A percentile compares a stretch with the other conserved stretches of the same genome.
Evolutionary conservation across 805 yeast genomes (phyloP).

Genomic region (Myxozyma mucilagina): DNA sequence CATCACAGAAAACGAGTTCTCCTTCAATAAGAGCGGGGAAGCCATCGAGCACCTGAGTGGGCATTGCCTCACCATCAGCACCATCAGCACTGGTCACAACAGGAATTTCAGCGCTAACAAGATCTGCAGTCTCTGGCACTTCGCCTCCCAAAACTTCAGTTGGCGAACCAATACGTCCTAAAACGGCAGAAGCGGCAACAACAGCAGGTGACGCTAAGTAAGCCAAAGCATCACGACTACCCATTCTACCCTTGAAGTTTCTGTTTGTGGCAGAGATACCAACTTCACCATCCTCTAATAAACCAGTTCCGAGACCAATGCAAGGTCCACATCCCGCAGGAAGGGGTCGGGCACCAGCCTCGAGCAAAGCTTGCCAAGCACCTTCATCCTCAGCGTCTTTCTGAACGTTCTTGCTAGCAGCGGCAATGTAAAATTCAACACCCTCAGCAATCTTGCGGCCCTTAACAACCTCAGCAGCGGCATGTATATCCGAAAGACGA

Average conservation of each 20-base stretch:
- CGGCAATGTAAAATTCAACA: conserved; percentile 95
- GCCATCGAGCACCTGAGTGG: conserved; percentile 80
- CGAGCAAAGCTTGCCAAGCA: conserved; percentile 85
- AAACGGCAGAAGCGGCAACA: conserved; percentile 96
- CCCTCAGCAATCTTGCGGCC: conserved; percentile 83
- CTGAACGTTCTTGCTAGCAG: conserved; percentile 93
- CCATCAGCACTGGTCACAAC: conserved; percentile 41
- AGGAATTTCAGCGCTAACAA: conserved; percentile 37
- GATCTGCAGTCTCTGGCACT: conserved; percentile 38
- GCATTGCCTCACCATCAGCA: conserved; percentile 43
- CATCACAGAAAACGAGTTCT: conserved; percentile 92
- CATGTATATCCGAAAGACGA: conserved; percentile 84
- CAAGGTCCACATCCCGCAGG: conserved; percentile 99
- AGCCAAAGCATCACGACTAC: conserved; percentile 93
- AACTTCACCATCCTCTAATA: conserved; percentile 91
- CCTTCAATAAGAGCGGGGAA: conserved; percentile 90
- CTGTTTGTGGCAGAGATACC: conserved; percentile 98
- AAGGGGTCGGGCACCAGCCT: conserved; percentile 90
- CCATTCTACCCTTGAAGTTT: conserved; percentile 99
- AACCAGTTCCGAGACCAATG: conserved; percentile 94
- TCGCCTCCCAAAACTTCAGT: conserved; percentile 68
- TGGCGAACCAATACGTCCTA: conserved; percentile 91
- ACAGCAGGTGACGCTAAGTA: conserved; percentile 96
- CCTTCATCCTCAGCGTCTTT: conserved; percentile 87
- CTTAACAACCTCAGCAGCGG: conserved; percentile 86